These are phyloP conservation scores for Aspergillus fructus DNA, from an alignment of 2,329 filamentous ascomycete species.

Conservation along the genomic window DNA sequence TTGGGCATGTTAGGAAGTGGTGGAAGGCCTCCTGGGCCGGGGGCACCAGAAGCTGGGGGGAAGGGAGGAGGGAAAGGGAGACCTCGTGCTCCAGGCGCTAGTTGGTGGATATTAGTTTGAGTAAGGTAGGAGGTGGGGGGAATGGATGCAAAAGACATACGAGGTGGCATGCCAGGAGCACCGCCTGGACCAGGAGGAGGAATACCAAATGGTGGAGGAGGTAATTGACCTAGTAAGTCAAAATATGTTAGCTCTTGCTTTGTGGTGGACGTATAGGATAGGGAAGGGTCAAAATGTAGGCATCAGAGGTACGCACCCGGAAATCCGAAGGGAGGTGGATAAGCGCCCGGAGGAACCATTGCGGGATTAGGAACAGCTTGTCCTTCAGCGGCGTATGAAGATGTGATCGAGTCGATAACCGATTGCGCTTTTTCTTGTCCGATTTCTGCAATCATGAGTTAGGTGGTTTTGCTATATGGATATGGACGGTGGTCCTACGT, in stretches of 20 bases:
- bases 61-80: slow-evolving; percentile 53
- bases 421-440: slow-evolving; percentile 98
- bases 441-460: slow-evolving; percentile 64
- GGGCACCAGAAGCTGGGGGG: slow-evolving; percentile 33
- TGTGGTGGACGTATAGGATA: neutral
- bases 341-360: slow-evolving; percentile 60
- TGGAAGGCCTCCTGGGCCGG: slow-evolving; percentile 38
- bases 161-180: slow-evolving; percentile 48
- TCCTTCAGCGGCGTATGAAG: slow-evolving; percentile 90
- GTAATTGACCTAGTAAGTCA: slow-evolving; percentile 40
- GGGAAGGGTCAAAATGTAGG: no score
- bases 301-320: slow-evolving; percentile 49
- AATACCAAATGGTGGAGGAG: slow-evolving; percentile 61
- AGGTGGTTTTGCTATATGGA: neutral
- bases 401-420: slow-evolving; percentile 97
- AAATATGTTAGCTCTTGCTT: neutral
- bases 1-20: slow-evolving; percentile 42
- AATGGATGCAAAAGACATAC: slow-evolving; percentile 45
- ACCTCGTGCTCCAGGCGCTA: slow-evolving; percentile 57
- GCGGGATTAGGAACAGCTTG: slow-evolving; percentile 84
- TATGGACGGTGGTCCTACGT: slow-evolving; percentile 53
- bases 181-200: slow-evolving; percentile 44
- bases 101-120: neutral
- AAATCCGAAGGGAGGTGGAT: slow-evolving; percentile 61
- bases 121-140: neutral